A percentile compares a stretch with the other conserved stretches of the same genome.
phyloP scores from a whole-genome alignment of 2,329 filamentous ascomycete genomes.

The Botryotinia calthae region DNA sequence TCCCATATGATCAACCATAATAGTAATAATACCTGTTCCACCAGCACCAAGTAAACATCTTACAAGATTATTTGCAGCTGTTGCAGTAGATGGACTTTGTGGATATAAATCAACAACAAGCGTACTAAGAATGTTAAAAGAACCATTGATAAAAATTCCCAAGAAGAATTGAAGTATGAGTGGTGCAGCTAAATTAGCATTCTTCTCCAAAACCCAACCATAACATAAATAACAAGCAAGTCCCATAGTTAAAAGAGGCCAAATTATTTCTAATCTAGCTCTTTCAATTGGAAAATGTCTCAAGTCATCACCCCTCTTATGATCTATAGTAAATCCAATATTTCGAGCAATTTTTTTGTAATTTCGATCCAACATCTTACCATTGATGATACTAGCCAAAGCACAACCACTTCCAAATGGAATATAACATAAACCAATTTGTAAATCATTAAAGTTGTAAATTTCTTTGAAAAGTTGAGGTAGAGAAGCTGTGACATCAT shows the following conservation, averaged over 20 bases:
- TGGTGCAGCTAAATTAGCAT: constrained; percentile 53
- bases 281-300: constrained; percentile 40
- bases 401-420: constrained; percentile 52
- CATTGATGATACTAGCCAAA: constrained; percentile 52
- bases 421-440: constrained; percentile 38
- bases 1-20: constrained; percentile 56
- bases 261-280: constrained; percentile 51
- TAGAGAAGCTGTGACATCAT: constrained; percentile 51
- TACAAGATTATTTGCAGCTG: constrained; percentile 62
- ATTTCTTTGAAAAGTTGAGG: constrained; percentile 45
- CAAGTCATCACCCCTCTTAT: constrained; percentile 47
- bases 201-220: constrained; percentile 55
- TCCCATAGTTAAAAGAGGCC: constrained; percentile 54
- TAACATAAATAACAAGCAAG: constrained; percentile 53
- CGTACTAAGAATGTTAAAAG: constrained; percentile 62
- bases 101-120: constrained; percentile 64
- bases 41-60: constrained; percentile 60
- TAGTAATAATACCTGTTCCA: constrained; percentile 57
- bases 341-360: constrained; percentile 65
- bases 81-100: constrained; percentile 57
- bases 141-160: constrained; percentile 56
- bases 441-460: constrained; percentile 38
- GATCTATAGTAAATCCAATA: constrained; percentile 59
- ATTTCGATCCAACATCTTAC: constrained; percentile 60
- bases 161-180: constrained; percentile 57